These are phyloP conservation scores for Phlyctochytrium bullatum DNA, from an alignment of 192 early-diverging fungal species.

Conservation along the genomic window DNA sequence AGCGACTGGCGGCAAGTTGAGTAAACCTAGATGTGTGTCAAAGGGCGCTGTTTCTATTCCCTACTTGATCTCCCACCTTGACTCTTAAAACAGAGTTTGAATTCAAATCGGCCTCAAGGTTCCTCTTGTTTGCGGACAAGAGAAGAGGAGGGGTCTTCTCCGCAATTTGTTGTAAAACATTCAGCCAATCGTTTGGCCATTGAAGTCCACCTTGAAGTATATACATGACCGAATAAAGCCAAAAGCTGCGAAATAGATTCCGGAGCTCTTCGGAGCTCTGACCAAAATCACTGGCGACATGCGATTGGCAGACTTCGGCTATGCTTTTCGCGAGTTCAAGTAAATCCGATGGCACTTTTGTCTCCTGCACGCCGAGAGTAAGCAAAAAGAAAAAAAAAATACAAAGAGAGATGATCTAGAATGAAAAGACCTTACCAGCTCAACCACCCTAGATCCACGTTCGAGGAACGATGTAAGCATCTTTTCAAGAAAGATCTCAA, in stretches of 20 bases:
- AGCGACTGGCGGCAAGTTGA: slow-evolving; percentile 13
- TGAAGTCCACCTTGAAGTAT: slow-evolving; percentile 64
- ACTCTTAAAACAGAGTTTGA: slow-evolving; percentile 79
- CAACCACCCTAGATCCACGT: slow-evolving; percentile 14
- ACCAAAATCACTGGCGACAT: neutral
- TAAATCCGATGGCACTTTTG: too few species aligned
- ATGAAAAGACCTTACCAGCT: too few species aligned
- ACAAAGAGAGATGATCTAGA: too few species aligned
- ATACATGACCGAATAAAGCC: slow-evolving; percentile 83
- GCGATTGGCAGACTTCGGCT: too few species aligned
- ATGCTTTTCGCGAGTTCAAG: too few species aligned
- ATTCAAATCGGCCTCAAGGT: slow-evolving; percentile 83
- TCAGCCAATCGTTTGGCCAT: slow-evolving; percentile 76
- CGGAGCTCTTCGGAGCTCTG: slow-evolving; percentile 49
- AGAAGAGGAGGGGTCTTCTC: slow-evolving; percentile 82
- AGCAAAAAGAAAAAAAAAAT: neutral
- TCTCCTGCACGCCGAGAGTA: too few species aligned
- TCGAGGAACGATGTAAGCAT: slow-evolving; percentile 37
- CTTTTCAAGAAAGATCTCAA: slow-evolving; percentile 30
- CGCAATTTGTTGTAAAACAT: slow-evolving; percentile 69
- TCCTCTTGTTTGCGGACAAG: slow-evolving; percentile 65
- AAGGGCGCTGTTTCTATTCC: neutral
- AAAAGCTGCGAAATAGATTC: slow-evolving; percentile 80
- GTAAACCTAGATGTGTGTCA: too few species aligned
- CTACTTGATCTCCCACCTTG: slow-evolving; percentile 50